phyloP scores from a whole-genome alignment of 257 asterid species.

The Nicotiana undulata region DNA sequence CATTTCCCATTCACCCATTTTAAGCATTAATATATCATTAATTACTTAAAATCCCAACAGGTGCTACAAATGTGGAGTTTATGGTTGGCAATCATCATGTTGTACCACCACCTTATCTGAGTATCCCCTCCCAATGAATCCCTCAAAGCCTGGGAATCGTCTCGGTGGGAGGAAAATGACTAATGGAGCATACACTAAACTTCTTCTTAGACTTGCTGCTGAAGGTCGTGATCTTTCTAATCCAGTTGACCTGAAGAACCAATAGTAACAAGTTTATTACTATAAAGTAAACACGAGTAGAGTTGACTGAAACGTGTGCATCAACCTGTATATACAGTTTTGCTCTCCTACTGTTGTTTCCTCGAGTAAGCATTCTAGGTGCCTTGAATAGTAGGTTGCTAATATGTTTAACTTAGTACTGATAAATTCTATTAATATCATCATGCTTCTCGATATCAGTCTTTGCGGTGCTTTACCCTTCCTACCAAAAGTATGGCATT shows the following conservation, averaged over 20 bases:
- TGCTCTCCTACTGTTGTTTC: not conserved
- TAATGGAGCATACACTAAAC: conserved; percentile 26
- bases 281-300: conserved; percentile 14
- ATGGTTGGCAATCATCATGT: conserved; percentile 37
- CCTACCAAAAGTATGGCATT: not conserved
- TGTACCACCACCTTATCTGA: conserved; percentile 28
- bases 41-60: too few species aligned
- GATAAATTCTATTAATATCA: not conserved
- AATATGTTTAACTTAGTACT: not conserved
- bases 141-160: conserved; percentile 26
- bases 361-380: not conserved
- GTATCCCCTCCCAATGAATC: conserved; percentile 32
- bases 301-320: not conserved
- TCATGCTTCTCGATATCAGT: not conserved
- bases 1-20: too few species aligned
- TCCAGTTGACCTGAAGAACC: conserved; percentile 30
- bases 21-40: too few species aligned
- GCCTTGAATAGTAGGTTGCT: not conserved
- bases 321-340: not conserved
- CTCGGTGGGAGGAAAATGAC: conserved; percentile 32
- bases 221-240: conserved; percentile 33
- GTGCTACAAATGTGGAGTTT: conserved; percentile 31
- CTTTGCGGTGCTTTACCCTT: not conserved
- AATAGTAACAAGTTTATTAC: conserved; percentile 29
- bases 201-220: conserved; percentile 25